Base-by-base conservation (phyloP, 2,329 filamentous ascomycete genomes). In the Proliferodiscus dingleyae region DNA sequence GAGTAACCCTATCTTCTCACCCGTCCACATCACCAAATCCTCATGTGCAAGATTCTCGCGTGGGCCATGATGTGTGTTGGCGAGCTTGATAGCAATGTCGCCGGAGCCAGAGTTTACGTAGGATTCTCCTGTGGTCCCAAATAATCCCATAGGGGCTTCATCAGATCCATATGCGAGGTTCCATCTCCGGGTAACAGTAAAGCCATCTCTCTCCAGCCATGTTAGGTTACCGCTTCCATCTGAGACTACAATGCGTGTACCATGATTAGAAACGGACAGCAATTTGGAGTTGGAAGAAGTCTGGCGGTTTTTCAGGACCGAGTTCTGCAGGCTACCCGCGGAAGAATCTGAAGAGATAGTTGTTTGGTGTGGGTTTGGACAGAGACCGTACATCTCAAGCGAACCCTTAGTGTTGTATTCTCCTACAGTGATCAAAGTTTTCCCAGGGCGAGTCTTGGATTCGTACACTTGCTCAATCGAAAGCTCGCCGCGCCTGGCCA, bases 341-440 rank as follows among this genome's bases (percentile, higher is more conserved):
- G 51, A 51, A 58, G 23, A 43, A 37, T 43, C 51, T 63, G 56
- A 69, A 53, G 49, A 61, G 50, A 53, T 49, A n/a, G 50, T 56
- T 11, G 55, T 46, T 11, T 52, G 26, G 15, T 50, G 48, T 43
- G 50, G 51, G 10, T 55, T 57, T 43, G 66, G 66, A 19, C 68
- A 71, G 1, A 88, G 67, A 11, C 81, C 81, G 64, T 95, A 95
- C n/a, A 95, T 69, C 61, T 97, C 91, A 2, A 97, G 71, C 0
- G 86, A 90, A 1, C 91, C 91, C 64, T 93, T 90, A 24, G 85
- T 88, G 57, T 93, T 94, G 69, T 96, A 96, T 61, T 91, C 87
- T 4, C 90, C 91, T 30, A 86, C 87, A 2, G 89, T 87, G 41
- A 95, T 77, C 21, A 96, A 67, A 0, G 85, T 89, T 37, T 83